A percentile compares a stretch with the other conserved stretches of the same genome.
Evolutionary conservation across 176 grass and related monocot species (phyloP).

Genomic region (Hordeum marinum): DNA sequence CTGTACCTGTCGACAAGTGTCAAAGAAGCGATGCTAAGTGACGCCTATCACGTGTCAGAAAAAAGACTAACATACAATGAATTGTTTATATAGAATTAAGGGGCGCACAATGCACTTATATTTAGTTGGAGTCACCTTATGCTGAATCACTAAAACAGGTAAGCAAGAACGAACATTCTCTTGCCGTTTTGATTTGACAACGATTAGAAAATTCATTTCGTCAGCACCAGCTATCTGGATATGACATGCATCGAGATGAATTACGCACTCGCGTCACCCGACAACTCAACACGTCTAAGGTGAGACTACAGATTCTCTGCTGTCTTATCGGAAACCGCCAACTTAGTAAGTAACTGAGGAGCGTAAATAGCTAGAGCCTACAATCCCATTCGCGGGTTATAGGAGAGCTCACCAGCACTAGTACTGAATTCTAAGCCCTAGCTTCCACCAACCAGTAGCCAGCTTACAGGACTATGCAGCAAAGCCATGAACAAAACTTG

Average conservation of each 20-base stretch:
- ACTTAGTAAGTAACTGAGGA: not conserved
- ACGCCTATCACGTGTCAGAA: not conserved
- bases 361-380: not conserved
- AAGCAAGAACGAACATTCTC: slow-evolving; percentile 9
- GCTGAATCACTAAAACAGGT: slow-evolving; percentile 2
- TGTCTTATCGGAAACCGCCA: not conserved
- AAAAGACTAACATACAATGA: slow-evolving; percentile 9
- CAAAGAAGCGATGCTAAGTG: not conserved
- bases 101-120: not conserved
- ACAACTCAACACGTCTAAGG: not conserved
- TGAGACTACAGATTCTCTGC: not conserved
- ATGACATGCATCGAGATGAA: not conserved
- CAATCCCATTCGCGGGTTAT: not conserved
- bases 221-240: not conserved
- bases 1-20: not conserved
- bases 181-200: not conserved
- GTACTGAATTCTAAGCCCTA: not conserved
- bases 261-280: not conserved
- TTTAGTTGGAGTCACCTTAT: not conserved
- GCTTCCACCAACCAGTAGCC: slow-evolving; percentile 3
- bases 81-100: slow-evolving; percentile 7
- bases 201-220: not conserved
- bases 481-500: not conserved
- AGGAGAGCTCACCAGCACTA: not conserved
- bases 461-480: slow-evolving; percentile 16